A percentile compares a stretch with the other conserved stretches of the same genome.
These are phyloP conservation scores for Globisporangium middletonii DNA, from an alignment of 352 stramenopile genomes.

Conservation along the genomic window DNA sequence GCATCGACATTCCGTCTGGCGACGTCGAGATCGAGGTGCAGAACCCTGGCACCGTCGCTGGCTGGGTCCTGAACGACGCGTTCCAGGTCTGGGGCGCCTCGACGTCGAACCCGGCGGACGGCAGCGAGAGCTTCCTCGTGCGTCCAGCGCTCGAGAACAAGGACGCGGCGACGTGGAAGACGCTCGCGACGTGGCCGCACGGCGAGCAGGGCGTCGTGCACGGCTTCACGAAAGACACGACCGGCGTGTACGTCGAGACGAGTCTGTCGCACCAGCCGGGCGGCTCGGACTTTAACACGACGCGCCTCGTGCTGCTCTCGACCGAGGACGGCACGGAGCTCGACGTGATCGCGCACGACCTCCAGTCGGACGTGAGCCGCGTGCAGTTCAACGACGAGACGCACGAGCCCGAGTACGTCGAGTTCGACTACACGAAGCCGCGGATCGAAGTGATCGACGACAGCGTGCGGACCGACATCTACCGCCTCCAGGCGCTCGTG, in stretches of 20 bases:
- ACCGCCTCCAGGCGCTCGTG: conserved; percentile 12
- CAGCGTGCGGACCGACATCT: conserved; percentile 22
- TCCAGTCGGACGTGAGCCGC: conserved; percentile 19
- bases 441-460: conserved; percentile 28
- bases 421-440: conserved; percentile 33
- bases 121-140: conserved; percentile 24
- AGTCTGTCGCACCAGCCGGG: conserved; percentile 22
- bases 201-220: conserved; percentile 22
- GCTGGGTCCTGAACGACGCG: conserved; percentile 23
- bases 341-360: conserved; percentile 24
- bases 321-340: conserved; percentile 22
- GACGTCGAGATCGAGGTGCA: conserved; percentile 19
- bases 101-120: conserved; percentile 12
- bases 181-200: conserved; percentile 29
- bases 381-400: conserved; percentile 25
- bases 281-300: conserved; percentile 22
- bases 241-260: conserved; percentile 30
- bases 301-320: conserved; percentile 34
- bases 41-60: conserved; percentile 25
- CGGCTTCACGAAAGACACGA: conserved; percentile 22
- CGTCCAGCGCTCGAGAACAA: conserved; percentile 12
- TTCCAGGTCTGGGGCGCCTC: conserved; percentile 22
- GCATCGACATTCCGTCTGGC: conserved; percentile 24
- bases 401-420: conserved; percentile 17
- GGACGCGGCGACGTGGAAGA: conserved; percentile 21